Evolutionary conservation across 305 asterid genomes (phyloP).

Genomic region (Fraxinus latifolia): DNA sequence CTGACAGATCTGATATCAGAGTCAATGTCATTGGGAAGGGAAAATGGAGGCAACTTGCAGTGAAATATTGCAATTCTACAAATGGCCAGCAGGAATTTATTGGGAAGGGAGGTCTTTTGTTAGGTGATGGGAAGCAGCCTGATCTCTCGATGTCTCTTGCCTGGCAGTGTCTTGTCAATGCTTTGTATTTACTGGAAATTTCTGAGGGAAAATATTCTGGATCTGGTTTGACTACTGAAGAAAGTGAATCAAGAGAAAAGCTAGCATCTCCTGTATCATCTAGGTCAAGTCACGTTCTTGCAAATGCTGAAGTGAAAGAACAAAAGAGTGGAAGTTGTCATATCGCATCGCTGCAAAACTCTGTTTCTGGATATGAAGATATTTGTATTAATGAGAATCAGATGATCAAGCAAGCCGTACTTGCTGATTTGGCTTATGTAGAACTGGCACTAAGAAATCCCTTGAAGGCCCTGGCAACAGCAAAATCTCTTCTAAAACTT

Average conservation of each 20-base stretch:
- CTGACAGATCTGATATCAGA: conserved; percentile 34
- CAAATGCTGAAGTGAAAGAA: conserved; percentile 44
- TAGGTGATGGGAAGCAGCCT: conserved; percentile 27
- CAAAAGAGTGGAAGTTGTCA: conserved; percentile 36
- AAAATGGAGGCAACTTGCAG: conserved; percentile 46
- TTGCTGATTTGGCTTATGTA: conserved; percentile 42
- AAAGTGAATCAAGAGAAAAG: conserved; percentile 33
- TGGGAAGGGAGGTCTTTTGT: conserved; percentile 24
- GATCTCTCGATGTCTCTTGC: conserved; percentile 37
- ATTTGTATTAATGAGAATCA: conserved; percentile 36
- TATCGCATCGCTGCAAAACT: conserved; percentile 29
- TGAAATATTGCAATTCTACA: conserved; percentile 30
- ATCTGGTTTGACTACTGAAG: conserved; percentile 23
- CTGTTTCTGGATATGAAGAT: conserved; percentile 33
- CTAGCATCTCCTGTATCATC: conserved; percentile 16
- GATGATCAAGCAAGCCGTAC: conserved; percentile 41
- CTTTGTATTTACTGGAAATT: conserved; percentile 34
- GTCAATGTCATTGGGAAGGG: conserved; percentile 51
- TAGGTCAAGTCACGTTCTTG: conserved; percentile 28
- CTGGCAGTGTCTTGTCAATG: conserved; percentile 41
- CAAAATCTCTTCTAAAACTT: conserved; percentile 37
- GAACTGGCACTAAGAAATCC: conserved; percentile 43
- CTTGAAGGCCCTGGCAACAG: conserved; percentile 34
- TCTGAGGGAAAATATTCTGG: conserved; percentile 27
- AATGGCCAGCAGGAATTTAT: conserved; percentile 19